A percentile compares a stretch with the other conserved stretches of the same genome.
Evolutionary conservation across 2,329 filamentous ascomycete species (phyloP).

Genomic region (Xylaria sp.): DNA sequence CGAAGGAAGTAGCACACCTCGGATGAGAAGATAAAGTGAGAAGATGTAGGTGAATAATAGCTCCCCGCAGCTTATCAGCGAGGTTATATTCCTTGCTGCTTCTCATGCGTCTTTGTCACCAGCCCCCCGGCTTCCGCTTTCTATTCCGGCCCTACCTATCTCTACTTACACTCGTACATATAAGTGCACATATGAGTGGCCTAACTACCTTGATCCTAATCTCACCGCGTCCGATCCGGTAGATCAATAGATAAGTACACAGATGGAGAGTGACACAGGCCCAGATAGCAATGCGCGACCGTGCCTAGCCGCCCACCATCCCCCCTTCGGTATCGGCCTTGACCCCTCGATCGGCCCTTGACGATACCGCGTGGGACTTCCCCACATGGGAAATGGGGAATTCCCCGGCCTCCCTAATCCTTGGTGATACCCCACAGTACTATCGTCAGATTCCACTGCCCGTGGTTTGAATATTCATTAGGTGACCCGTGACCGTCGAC

Average conservation of each 20-base stretch:
- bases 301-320: slow-evolving; percentile 14
- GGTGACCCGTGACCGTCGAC: not conserved
- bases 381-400: slow-evolving; percentile 29
- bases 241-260: too few relatives aligned
- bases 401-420: slow-evolving; percentile 2
- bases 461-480: too few relatives aligned
- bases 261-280: slow-evolving; percentile 1
- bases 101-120: not conserved
- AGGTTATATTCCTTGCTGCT: not conserved
- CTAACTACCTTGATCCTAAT: not conserved
- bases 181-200: too few relatives aligned
- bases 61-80: slow-evolving; percentile 15
- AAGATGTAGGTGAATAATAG: not conserved
- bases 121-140: not conserved
- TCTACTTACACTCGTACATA: too few relatives aligned
- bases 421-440: not conserved
- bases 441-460: too few relatives aligned
- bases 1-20: not conserved
- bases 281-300: slow-evolving; percentile 14
- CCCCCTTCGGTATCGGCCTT: not conserved
- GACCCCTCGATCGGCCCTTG: not conserved
- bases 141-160: too few relatives aligned
- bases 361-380: slow-evolving; percentile 38
- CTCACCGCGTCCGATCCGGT: not conserved
- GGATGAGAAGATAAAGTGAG: too few relatives aligned